Evolutionary conservation across 495 filamentous ascomycete species (phyloP).

Genomic region (Cairneyella variabilis): DNA sequence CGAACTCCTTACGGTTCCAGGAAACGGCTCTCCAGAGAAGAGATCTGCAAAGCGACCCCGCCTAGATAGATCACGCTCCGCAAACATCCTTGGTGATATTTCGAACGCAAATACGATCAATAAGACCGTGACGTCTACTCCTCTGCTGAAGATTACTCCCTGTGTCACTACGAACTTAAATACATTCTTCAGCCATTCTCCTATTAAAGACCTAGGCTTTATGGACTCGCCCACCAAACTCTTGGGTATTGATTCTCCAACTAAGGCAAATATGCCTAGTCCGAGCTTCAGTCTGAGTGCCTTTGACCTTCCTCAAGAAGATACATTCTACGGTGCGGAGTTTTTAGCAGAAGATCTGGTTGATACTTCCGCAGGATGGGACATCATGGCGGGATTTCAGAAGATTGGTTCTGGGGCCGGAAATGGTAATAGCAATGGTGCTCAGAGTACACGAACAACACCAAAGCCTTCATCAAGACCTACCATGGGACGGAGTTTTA

Average conservation of each 20-base stretch:
- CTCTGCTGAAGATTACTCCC: constrained; percentile 39
- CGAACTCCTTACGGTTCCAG: constrained; percentile 38
- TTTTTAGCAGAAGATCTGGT: constrained; percentile 53
- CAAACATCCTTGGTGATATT: constrained; percentile 63
- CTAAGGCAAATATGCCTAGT: constrained; percentile 51
- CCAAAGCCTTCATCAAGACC: constrained; percentile 17
- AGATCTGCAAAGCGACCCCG: constrained; percentile 62
- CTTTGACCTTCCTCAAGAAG: constrained; percentile 25
- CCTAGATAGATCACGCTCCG: constrained; percentile 52
- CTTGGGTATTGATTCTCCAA: constrained; percentile 43
- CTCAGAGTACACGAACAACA: constrained; percentile 4
- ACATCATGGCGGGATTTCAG: constrained; percentile 85
- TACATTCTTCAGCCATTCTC: constrained; percentile 13
- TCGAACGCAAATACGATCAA: constrained; percentile 49
- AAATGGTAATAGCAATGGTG: not conserved
- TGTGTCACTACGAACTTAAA: constrained; percentile 10
- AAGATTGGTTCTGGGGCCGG: constrained; percentile 63
- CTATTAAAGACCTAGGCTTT: constrained; percentile 32
- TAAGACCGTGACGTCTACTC: constrained; percentile 41
- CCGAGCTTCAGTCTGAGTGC: constrained; percentile 14
- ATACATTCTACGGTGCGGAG: constrained; percentile 51
- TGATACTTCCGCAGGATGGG: constrained; percentile 67
- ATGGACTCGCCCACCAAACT: constrained; percentile 44
- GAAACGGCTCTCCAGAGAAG: constrained; percentile 72
- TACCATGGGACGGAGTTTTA: constrained; percentile 21